Conservation (phyloP, 2,329 filamentous ascomycete species). For the Bipolaris oryzae region DNA sequence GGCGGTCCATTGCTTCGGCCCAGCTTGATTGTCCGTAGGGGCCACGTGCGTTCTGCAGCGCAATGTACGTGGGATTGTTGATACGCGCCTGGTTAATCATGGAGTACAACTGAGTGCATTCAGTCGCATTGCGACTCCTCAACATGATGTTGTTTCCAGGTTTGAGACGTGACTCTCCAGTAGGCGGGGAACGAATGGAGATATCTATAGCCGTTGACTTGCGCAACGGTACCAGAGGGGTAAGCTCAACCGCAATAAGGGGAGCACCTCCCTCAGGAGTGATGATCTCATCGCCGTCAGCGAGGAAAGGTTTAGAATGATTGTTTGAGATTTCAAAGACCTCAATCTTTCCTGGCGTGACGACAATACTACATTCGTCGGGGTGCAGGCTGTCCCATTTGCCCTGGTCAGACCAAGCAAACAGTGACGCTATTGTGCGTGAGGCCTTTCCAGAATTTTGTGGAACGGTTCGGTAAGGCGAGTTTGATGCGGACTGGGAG, state of each 20-base stretch:
- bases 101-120: constrained; percentile 82
- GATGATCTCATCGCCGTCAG: constrained; percentile 49
- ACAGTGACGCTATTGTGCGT: constrained; percentile 65
- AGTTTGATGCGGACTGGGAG: constrained; percentile 82
- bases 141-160: constrained; percentile 84
- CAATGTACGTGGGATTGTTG: constrained; percentile 88
- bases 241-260: constrained; percentile 78
- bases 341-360: constrained; percentile 69
- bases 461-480: constrained; percentile 64
- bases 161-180: constrained; percentile 71
- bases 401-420: constrained; percentile 65
- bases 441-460: constrained; percentile 58
- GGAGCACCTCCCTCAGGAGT: constrained; percentile 52
- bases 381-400: constrained; percentile 66
- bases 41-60: constrained; percentile 74
- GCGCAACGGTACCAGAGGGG: constrained; percentile 85
- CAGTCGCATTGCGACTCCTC: constrained; percentile 75
- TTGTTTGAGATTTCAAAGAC: constrained; percentile 62
- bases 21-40: constrained; percentile 54
- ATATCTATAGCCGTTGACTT: constrained; percentile 93
- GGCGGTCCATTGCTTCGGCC: constrained; percentile 60
- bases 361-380: constrained; percentile 66
- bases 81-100: constrained; percentile 88
- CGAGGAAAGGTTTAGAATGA: constrained; percentile 52
- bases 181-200: constrained; percentile 87